A percentile compares a stretch with the other conserved stretches of the same genome.
phyloP scores from a whole-genome alignment of 2,329 filamentous ascomycete species.

The Penicillium sp. region DNA sequence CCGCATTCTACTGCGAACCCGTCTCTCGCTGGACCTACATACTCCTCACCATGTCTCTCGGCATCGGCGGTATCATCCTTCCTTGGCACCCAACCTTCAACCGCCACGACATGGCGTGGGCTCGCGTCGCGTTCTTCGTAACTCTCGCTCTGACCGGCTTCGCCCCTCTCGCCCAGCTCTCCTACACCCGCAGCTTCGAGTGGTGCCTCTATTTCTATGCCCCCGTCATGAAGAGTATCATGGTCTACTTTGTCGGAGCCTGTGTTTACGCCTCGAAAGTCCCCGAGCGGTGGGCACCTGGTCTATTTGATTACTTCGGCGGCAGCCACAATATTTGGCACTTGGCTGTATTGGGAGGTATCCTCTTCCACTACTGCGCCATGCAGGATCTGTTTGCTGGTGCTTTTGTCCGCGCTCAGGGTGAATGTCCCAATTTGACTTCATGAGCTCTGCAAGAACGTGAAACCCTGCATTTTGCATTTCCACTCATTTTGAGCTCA shows the following conservation, averaged over 20 bases:
- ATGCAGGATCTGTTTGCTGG: slow-evolving; percentile 92
- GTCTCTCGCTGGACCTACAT: slow-evolving; percentile 84
- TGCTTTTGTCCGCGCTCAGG: slow-evolving; percentile 67
- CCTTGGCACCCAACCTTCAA: slow-evolving; percentile 98
- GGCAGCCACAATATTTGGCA: slow-evolving; percentile 99
- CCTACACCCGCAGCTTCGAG: slow-evolving; percentile 69
- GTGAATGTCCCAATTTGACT: slow-evolving; percentile 38
- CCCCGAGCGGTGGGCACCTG: slow-evolving; percentile 88
- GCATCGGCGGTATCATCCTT: slow-evolving; percentile 81
- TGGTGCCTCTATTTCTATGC: slow-evolving; percentile 91
- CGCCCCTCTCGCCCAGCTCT: slow-evolving; percentile 81
- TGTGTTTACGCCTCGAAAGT: slow-evolving; percentile 87
- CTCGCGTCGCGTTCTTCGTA: slow-evolving; percentile 86
- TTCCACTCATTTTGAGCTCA: slow-evolving; percentile 5
- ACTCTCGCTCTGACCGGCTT: slow-evolving; percentile 84
- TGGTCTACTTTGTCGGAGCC: slow-evolving; percentile 83
- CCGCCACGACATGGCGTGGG: slow-evolving; percentile 85
- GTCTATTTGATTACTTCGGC: slow-evolving; percentile 91
- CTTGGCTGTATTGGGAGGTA: slow-evolving; percentile 86
- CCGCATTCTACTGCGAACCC: slow-evolving; percentile 97
- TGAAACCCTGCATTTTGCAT: slow-evolving; percentile 3
- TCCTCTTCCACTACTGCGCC: slow-evolving; percentile 93
- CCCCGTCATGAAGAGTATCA: slow-evolving; percentile 77
- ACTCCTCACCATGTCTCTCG: slow-evolving; percentile 72
- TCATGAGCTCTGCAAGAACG: slow-evolving; percentile 12